phyloP scores from a whole-genome alignment of 192 early-diverging fungal species.

The Oehlia diaphana region DNA sequence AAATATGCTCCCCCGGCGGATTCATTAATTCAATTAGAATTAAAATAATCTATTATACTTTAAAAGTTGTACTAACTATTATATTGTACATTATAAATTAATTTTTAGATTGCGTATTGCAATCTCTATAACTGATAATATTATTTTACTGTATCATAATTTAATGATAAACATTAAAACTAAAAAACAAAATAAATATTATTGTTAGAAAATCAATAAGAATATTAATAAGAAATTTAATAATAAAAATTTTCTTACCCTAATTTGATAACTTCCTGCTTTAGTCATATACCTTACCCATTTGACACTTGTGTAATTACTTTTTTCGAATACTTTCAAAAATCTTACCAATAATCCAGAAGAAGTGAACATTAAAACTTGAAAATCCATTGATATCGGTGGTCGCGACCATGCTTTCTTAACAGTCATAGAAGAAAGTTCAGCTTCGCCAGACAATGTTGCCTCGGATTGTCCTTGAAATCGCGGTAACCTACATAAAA shows the following conservation, averaged over 20 bases:
- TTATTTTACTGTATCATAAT: background rate
- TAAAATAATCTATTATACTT: too few relatives aligned
- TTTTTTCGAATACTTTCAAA: conserved; percentile 97
- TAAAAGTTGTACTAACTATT: too few relatives aligned
- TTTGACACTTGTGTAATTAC: conserved; percentile 94
- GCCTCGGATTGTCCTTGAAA: conserved; percentile 92
- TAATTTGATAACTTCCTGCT: conserved; percentile 85
- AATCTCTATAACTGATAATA: background rate
- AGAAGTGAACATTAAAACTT: conserved; percentile 95
- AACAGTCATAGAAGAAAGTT: conserved; percentile 78
- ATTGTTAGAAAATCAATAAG: background rate
- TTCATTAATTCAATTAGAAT: too few relatives aligned
- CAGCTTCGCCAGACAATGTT: conserved; percentile 78
- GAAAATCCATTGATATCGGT: conserved; percentile 93
- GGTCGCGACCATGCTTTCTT: conserved; percentile 93
- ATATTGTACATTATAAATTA: too few relatives aligned
- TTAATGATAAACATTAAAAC: background rate
- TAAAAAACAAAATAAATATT: background rate
- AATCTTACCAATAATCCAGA: conserved; percentile 95
- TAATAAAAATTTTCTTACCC: conserved; percentile 36
- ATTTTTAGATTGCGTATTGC: too few relatives aligned
- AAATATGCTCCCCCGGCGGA: too few relatives aligned
- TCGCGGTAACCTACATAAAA: conserved; percentile 69
- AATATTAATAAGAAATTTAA: background rate
- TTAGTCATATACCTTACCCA: conserved; percentile 99